A percentile compares a stretch with the other conserved stretches of the same genome.
Conservation (phyloP, 116 monocot species). For the Cymodocea nodosa region DNA sequence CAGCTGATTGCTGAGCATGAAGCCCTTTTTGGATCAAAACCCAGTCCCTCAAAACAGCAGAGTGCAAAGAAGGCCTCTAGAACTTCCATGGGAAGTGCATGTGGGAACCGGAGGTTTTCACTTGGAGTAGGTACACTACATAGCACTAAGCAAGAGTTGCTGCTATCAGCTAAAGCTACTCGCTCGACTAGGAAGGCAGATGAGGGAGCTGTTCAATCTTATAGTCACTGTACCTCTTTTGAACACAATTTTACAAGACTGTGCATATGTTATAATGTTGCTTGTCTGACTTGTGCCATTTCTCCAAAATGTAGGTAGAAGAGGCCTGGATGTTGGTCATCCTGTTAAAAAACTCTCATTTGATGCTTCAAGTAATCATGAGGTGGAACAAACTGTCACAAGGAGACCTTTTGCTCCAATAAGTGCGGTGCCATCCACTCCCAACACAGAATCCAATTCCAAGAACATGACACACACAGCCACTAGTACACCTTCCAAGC, state of each 20-base stretch:
- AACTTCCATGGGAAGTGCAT: constrained; percentile 45
- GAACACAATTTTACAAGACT: neutral
- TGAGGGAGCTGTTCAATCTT: constrained; percentile 35
- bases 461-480: neutral
- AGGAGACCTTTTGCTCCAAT: constrained; percentile 61
- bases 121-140: constrained; percentile 54
- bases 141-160: constrained; percentile 28
- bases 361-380: constrained; percentile 17
- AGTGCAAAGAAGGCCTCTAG: constrained; percentile 57
- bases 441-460: constrained; percentile 1
- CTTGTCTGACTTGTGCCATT: neutral
- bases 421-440: constrained; percentile 1
- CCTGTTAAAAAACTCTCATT: constrained; percentile 46
- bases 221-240: constrained; percentile 31
- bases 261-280: neutral
- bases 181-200: constrained; percentile 49
- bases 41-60: constrained; percentile 74
- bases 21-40: constrained; percentile 79
- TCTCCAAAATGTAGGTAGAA: constrained; percentile 22
- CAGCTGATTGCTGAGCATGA: constrained; percentile 90
- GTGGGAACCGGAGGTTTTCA: constrained; percentile 37
- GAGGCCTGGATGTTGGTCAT: constrained; percentile 45
- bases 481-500: constrained; percentile 9
- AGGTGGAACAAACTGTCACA: constrained; percentile 16
- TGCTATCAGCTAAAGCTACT: constrained; percentile 29